Base-by-base conservation (phyloP, 805 yeast species). In the Blastobotrys terrestris region DNA sequence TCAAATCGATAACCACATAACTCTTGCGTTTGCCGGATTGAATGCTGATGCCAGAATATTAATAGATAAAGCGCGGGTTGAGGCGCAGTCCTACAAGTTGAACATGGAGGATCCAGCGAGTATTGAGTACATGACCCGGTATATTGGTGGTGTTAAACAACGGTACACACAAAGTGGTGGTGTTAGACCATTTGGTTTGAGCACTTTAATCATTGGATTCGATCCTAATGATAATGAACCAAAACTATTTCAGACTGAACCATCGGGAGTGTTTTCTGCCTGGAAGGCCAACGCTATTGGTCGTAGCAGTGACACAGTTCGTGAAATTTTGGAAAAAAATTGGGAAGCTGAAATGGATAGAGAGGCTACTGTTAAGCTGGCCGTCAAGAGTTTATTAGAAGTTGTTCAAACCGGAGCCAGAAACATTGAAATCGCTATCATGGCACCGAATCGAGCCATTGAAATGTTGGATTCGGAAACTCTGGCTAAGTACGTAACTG, bases 231-330 rank as follows among this genome's bases (percentile, higher is more conserved):
- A 89, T 70, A 71, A 71, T 19, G 79, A 77, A 35, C 97, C 98
- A 45, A 84, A 80, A 67, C 78, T 94, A 59, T 94, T 84, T 72
- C 95, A 87, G 70, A 94, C 99, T 11, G 99, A 94, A 69, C 99
- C 99, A 44, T 87, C 96, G 46, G 99, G 99, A 21, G 92, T 94
- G 59, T 92, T 85, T 68, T 87, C 95, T 47, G 95, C 97, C 2
- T 94, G 99, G 99, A 88, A 91, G 69, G 97, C 98, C 35, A 92
- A 88, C 67, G 90, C 98, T 16, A 94, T 94, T 64, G 99, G 99
- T 54, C 83, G 97, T 66, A 86, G 94, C 56, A 80, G 94, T 57
- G 92, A 94, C 69, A 92, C 98, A 2, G 97, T 94, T 39, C 84
- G 95, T 61, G 99, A 94, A 69, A 87, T 91, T 62, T 78, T 94